phyloP scores from a whole-genome alignment of 1,139 yeast genomes.

The Pichia sorboxylosa region DNA sequence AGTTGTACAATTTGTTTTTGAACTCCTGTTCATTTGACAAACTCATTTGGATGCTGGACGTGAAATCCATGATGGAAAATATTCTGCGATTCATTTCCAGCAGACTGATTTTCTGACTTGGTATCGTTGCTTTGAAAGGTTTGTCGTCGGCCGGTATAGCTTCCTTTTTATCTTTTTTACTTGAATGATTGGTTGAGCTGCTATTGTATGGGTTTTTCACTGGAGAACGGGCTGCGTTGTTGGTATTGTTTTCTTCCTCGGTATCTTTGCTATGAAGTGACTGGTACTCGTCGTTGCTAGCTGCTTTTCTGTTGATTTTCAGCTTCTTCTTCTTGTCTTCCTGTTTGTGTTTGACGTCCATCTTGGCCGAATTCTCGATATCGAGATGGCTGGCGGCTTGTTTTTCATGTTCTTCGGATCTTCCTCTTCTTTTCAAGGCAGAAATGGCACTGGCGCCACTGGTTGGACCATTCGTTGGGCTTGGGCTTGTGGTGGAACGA shows the following conservation, averaged over 20 bases:
- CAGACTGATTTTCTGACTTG: constrained; percentile 60
- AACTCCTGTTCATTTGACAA: constrained; percentile 53
- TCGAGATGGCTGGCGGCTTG: background rate
- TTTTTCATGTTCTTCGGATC: background rate
- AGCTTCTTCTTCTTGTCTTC: constrained; percentile 3
- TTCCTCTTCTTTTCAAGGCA: background rate
- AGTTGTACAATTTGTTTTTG: constrained; percentile 28
- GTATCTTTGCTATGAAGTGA: constrained; percentile 3
- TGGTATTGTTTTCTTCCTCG: background rate
- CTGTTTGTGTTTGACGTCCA: background rate
- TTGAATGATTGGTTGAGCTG: background rate
- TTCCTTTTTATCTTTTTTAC: constrained; percentile 17
- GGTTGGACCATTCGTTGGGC: background rate
- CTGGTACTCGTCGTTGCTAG: background rate
- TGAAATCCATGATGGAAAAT: constrained; percentile 82
- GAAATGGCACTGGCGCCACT: background rate
- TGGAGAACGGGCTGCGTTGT: background rate
- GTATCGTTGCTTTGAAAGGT: constrained; percentile 74
- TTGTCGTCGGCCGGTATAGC: constrained; percentile 35
- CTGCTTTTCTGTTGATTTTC: constrained; percentile 1
- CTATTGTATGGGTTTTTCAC: no score
- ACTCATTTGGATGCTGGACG: constrained; percentile 75
- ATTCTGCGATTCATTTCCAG: constrained; percentile 80
- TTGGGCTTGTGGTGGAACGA: constrained; percentile 2
- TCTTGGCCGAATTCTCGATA: background rate